These are phyloP conservation scores for Diaporthe ampelina DNA, from an alignment of 2,329 filamentous ascomycete species.

Conservation along the genomic window DNA sequence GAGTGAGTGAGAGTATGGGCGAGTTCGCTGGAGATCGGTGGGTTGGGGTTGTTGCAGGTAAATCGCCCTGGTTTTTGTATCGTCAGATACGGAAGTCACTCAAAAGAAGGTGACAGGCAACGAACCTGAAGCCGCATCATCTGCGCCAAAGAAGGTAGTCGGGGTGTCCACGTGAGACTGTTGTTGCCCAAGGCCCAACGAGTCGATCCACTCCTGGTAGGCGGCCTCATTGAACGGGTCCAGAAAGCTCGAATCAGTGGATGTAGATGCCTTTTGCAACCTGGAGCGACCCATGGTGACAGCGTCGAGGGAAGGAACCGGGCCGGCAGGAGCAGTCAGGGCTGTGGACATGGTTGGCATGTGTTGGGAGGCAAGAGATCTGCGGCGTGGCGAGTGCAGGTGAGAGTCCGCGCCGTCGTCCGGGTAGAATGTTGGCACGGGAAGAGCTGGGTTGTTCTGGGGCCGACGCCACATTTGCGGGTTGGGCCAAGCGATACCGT, in stretches of 20 bases:
- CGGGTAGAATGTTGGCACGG: conserved; percentile 56
- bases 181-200: conserved; percentile 34
- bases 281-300: background rate
- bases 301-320: background rate
- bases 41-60: conserved; percentile 44
- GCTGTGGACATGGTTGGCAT: conserved; percentile 28
- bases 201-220: conserved; percentile 47
- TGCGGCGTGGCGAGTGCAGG: conserved; percentile 71
- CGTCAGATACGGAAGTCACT: background rate
- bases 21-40: conserved; percentile 53
- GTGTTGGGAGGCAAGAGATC: conserved; percentile 43
- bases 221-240: conserved; percentile 48
- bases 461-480: conserved; percentile 74
- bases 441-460: conserved; percentile 57
- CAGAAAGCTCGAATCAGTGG: conserved; percentile 44
- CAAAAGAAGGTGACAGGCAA: background rate
- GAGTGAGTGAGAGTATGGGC: conserved; percentile 62
- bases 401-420: conserved; percentile 69
- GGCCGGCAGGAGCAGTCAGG: background rate
- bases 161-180: conserved; percentile 50
- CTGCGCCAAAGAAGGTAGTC: conserved; percentile 44
- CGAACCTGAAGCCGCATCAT: conserved; percentile 25
- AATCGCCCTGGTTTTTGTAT: conserved; percentile 10
- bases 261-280: conserved; percentile 33
- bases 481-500: conserved; percentile 86